Base-by-base conservation (phyloP, 495 filamentous ascomycete species). In the Glonium stellatum region DNA sequence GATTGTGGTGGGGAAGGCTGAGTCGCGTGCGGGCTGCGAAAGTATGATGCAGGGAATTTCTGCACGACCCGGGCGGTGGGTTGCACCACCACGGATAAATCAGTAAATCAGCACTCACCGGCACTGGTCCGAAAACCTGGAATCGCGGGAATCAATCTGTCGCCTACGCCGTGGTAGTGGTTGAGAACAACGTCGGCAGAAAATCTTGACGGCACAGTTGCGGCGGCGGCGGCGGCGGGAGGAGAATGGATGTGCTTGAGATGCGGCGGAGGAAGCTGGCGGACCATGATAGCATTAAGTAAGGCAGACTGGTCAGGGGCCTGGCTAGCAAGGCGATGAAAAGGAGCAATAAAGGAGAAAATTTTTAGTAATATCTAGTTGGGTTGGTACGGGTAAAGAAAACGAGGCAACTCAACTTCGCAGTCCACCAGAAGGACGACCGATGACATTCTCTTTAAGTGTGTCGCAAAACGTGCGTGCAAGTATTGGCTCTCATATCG, bases 1-100 rank as follows among this genome's bases (percentile, higher is more conserved):
- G 11, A 73, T 62, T 8, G 73, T 73, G 13, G 64, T 69, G 59
- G 73, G 68, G 63, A 75, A 75, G 18, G 71, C 71, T 73, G 59
- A 13, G 15, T 19, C 13, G 12, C 39, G 39, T 44, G 39, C 18
- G 39, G 18, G 12, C 39, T 1, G 39, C 3, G 13, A 44, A 44
- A 18, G 1, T 44, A 4, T 13, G 13, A 18, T 4, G 18, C 13
- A 18, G 39, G 39, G 39, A 44, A 44, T 15, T 44, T 44, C 18
- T 44, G 39, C 13, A 44, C 18, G 39, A 44, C 39, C 1, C 12
- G 4, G 9, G 8, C 52, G 25, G 48, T 6, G 21, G 25, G 3
- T 8, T n/a, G n/a, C 19, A 48, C 54, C 55, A 18, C 39, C 39
- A 4, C 36, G 15, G 8, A 21, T 50, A 22, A 21, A n/a, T 15